These are phyloP conservation scores for Fusarium denticulatum DNA, from an alignment of 2,329 filamentous ascomycete genomes.

Conservation along the genomic window DNA sequence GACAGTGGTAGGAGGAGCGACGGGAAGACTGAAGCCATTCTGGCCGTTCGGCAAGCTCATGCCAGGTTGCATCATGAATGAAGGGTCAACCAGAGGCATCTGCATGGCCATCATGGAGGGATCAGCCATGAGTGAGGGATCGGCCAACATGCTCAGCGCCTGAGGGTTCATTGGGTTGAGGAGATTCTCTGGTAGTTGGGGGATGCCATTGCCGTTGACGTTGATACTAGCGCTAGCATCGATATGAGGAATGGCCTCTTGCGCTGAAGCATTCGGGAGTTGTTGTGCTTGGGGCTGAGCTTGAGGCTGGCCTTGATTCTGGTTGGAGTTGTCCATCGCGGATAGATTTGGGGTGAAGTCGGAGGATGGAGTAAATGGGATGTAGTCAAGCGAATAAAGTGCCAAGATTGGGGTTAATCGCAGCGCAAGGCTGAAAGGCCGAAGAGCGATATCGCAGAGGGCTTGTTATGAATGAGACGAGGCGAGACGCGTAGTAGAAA, in stretches of 20 bases:
- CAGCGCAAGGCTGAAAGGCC: conserved; percentile 33
- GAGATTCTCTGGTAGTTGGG: conserved; percentile 35
- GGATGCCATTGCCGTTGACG: conserved; percentile 29
- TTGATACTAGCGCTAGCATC: conserved; percentile 18
- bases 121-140: conserved; percentile 41
- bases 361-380: not conserved
- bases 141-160: conserved; percentile 39
- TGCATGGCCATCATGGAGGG: conserved; percentile 39
- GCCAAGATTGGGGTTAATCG: not conserved
- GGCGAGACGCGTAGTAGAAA: conserved; percentile 24
- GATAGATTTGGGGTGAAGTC: not conserved
- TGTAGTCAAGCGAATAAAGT: not conserved
- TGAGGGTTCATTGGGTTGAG: conserved; percentile 38
- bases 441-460: conserved; percentile 12
- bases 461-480: conserved; percentile 35
- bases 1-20: conserved; percentile 41
- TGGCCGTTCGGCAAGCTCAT: conserved; percentile 47
- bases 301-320: conserved; percentile 33
- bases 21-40: conserved; percentile 39
- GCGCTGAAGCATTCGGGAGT: conserved; percentile 16
- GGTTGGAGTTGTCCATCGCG: conserved; percentile 36
- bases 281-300: conserved; percentile 35
- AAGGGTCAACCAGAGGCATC: conserved; percentile 42
- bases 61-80: conserved; percentile 45
- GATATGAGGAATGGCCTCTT: conserved; percentile 6